Evolutionary conservation across 306 rosid genomes (phyloP).

Genomic region (Leucaena leucocephala): DNA sequence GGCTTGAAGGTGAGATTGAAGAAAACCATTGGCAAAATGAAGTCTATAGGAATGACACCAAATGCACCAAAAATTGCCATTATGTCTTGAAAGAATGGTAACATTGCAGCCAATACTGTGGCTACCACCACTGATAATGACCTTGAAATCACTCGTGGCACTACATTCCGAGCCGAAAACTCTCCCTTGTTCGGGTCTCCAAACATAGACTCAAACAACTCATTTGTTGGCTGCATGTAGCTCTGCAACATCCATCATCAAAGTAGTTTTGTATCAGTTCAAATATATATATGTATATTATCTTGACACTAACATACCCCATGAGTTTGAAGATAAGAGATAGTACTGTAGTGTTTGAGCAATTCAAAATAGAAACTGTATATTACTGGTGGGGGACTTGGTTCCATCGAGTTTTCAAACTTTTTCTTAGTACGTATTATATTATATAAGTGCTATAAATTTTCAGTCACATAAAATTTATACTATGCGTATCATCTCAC

Average conservation of each 20-base stretch:
- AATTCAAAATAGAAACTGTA: not conserved
- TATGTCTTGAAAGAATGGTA: constrained; percentile 84
- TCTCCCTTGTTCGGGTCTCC: constrained; percentile 65
- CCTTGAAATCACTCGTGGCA: constrained; percentile 63
- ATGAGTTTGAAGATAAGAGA: too few species aligned
- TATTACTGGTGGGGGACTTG: not conserved
- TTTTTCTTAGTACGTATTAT: too few species aligned
- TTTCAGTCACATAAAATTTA: too few species aligned
- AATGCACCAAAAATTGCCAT: constrained; percentile 83
- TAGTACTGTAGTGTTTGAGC: not conserved
- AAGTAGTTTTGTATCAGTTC: constrained; percentile 2
- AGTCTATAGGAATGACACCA: constrained; percentile 79
- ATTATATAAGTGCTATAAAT: not conserved
- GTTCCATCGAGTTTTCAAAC: too few species aligned
- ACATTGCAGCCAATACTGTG: constrained; percentile 71
- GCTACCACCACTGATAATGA: constrained; percentile 65
- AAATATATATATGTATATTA: not conserved
- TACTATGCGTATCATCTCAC: too few species aligned
- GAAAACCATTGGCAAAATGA: constrained; percentile 81
- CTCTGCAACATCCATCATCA: constrained; percentile 47
- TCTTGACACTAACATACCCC: not conserved
- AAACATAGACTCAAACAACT: constrained; percentile 62
- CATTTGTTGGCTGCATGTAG: constrained; percentile 85
- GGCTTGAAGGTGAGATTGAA: constrained; percentile 80
- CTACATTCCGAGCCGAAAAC: constrained; percentile 60